Evolutionary conservation across 106 monocot genomes (phyloP).

Genomic region (Chionographis japonica): DNA sequence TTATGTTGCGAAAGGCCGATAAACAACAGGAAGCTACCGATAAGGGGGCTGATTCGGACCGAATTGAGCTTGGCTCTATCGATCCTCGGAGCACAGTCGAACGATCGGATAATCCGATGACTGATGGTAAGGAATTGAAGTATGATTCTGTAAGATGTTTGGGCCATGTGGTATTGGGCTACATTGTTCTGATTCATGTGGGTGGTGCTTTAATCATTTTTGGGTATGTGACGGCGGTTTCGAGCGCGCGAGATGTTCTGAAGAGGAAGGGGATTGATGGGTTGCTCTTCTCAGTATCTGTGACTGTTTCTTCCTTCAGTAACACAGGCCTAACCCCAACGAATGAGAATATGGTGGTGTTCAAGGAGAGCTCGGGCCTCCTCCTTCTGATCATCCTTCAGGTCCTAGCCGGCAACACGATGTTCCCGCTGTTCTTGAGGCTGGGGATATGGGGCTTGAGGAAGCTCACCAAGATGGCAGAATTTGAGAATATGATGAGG

Average conservation of each 20-base stretch:
- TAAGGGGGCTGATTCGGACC: not conserved
- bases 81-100: too few relatives aligned
- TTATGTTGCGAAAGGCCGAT: constrained; percentile 5
- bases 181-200: not conserved
- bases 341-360: constrained; percentile 6
- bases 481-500: constrained; percentile 9
- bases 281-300: too few relatives aligned
- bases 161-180: not conserved
- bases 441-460: constrained; percentile 10
- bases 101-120: too few relatives aligned
- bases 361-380: not conserved
- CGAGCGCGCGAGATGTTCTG: constrained; percentile 1
- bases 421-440: constrained; percentile 11
- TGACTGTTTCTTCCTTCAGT: constrained; percentile 3
- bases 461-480: not conserved
- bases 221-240: not conserved
- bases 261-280: not conserved
- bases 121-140: not conserved
- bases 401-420: constrained; percentile 1
- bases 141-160: not conserved
- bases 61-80: not conserved
- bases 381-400: not conserved
- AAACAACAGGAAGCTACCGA: not conserved
- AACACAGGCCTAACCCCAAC: too few relatives aligned
- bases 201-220: constrained; percentile 7